These are phyloP conservation scores for Candida stauntonica DNA, from an alignment of 805 yeast genomes.

Conservation along the genomic window DNA sequence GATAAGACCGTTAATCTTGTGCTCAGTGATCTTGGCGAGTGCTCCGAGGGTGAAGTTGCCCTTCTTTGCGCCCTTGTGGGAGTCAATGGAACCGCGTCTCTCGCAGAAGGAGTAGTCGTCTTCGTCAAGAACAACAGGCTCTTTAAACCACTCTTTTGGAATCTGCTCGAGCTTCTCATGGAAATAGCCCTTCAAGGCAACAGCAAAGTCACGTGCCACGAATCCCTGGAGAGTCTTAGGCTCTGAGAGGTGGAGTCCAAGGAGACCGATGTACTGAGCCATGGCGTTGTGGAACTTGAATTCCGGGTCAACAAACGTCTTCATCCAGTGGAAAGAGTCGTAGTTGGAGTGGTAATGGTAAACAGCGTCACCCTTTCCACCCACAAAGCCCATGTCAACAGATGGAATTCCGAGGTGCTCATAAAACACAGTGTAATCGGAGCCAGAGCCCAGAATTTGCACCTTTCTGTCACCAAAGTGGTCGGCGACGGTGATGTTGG, in stretches of 20 bases:
- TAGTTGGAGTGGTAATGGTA: constrained; percentile 77
- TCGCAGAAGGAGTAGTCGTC: constrained; percentile 11
- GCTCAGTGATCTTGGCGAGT: constrained; percentile 28
- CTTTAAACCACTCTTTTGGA: constrained; percentile 37
- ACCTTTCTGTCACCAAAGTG: constrained; percentile 33
- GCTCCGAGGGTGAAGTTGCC: constrained; percentile 22
- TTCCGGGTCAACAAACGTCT: constrained; percentile 55
- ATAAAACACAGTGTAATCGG: constrained; percentile 61
- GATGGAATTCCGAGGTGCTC: constrained; percentile 60
- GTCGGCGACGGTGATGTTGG: constrained; percentile 23
- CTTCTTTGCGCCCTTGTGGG: constrained; percentile 5
- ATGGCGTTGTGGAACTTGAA: constrained; percentile 54
- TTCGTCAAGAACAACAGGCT: constrained; percentile 13
- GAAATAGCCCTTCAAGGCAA: constrained; percentile 35
- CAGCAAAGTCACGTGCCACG: constrained; percentile 34
- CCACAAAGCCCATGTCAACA: constrained; percentile 53
- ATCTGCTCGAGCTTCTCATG: constrained; percentile 32
- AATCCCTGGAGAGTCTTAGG: constrained; percentile 41
- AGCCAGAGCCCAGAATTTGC: constrained; percentile 58
- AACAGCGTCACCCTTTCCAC: constrained; percentile 45
- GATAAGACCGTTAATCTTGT: constrained; percentile 26
- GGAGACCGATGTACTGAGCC: constrained; percentile 49
- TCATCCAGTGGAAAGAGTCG: constrained; percentile 72
- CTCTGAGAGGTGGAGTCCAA: constrained; percentile 46
- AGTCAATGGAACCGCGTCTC: constrained; percentile 6